Percentiles rank a stretch among this genome's conserved stretches.
These are phyloP conservation scores for Colletotrichum sp. DNA, from an alignment of 2,329 filamentous ascomycete species.

Conservation along the genomic window DNA sequence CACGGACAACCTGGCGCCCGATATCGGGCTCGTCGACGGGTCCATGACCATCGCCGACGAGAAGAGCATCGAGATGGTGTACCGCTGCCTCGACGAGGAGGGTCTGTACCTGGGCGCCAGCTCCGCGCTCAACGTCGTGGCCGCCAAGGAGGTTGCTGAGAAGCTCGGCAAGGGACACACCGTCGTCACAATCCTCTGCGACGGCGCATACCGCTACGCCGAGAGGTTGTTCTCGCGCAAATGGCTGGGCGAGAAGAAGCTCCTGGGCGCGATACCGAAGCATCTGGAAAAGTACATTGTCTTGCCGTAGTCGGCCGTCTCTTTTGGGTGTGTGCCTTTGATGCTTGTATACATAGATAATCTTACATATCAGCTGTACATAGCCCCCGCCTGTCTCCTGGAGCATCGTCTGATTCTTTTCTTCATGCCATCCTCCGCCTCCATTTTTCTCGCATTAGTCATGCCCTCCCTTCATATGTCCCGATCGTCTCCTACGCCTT, in stretches of 20 bases:
- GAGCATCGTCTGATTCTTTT: neutral
- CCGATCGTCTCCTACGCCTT: neutral
- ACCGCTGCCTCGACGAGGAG: constrained; percentile 93
- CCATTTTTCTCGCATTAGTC: neutral
- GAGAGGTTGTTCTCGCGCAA: constrained; percentile 90
- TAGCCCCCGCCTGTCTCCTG: constrained; percentile 2
- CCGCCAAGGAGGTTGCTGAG: constrained; percentile 91
- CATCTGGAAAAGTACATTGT: constrained; percentile 94
- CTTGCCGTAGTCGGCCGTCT: constrained; percentile 61
- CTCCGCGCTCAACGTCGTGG: constrained; percentile 92
- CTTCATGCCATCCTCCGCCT: neutral
- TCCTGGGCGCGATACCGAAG: constrained; percentile 81
- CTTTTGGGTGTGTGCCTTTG: constrained; percentile 9
- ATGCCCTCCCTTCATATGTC: neutral
- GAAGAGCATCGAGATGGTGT: constrained; percentile 97
- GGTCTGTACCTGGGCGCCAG: constrained; percentile 94
- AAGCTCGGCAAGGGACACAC: constrained; percentile 88
- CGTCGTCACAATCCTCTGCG: constrained; percentile 91
- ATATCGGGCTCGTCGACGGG: constrained; percentile 84
- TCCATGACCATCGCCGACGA: constrained; percentile 86
- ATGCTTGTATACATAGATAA: constrained; percentile 23
- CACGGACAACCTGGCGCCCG: constrained; percentile 90
- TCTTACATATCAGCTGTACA: constrained; percentile 25
- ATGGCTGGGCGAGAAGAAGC: constrained; percentile 87
- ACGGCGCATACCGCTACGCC: constrained; percentile 97